These are phyloP conservation scores for Plasmodium knowlesi DNA, from an alignment of 169 alveolate species.

Conservation along the genomic window DNA sequence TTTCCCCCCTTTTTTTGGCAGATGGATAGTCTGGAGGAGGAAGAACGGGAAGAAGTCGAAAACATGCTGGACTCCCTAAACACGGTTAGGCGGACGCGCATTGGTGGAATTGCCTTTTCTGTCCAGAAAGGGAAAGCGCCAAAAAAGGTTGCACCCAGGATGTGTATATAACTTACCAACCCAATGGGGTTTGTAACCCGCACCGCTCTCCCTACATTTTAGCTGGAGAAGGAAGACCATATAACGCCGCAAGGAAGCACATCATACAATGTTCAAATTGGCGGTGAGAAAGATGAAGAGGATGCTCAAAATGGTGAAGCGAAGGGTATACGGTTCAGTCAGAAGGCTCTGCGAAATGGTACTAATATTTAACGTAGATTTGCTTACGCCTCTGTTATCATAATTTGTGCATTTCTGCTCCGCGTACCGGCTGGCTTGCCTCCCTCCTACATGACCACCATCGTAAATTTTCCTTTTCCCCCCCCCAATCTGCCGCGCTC, in stretches of 20 bases:
- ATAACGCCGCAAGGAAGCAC: neutral
- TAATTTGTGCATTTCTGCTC: neutral
- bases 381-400: neutral
- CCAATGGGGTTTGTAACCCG: neutral
- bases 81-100: slow-evolving; percentile 7
- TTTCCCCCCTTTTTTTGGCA: neutral
- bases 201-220: neutral
- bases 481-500: neutral
- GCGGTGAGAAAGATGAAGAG: neutral
- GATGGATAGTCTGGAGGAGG: slow-evolving; percentile 16
- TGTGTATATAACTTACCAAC: neutral
- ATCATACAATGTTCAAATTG: slow-evolving; percentile 14
- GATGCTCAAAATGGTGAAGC: neutral
- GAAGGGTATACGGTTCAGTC: slow-evolving; percentile 24
- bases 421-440: neutral
- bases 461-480: neutral
- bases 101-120: neutral
- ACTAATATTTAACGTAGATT: neutral
- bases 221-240: slow-evolving; percentile 31
- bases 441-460: neutral
- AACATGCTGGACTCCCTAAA: slow-evolving; percentile 56
- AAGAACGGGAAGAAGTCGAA: slow-evolving; percentile 49
- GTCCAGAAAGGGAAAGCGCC: neutral
- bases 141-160: neutral
- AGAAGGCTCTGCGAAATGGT: slow-evolving; percentile 57